Evolutionary conservation across 139 green algal species (phyloP).

Genomic region (Tetraselmis striata): DNA sequence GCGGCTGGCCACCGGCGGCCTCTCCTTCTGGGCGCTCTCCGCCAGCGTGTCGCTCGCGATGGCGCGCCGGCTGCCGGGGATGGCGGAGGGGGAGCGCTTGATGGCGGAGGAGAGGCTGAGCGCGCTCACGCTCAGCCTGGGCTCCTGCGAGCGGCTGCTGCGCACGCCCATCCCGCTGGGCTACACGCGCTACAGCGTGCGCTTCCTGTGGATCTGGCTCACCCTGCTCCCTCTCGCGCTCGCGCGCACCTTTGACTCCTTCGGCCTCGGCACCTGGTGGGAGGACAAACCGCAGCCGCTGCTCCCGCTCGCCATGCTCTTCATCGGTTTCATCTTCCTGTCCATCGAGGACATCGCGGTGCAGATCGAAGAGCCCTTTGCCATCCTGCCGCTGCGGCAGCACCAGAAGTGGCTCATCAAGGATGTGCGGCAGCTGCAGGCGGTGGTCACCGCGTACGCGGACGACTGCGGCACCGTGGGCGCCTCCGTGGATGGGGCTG

Average conservation of each 20-base stretch:
- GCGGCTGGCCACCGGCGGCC: no score
- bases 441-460: no score
- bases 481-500: no score
- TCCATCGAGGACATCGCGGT: not conserved
- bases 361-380: not conserved
- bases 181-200: slow-evolving; percentile 26
- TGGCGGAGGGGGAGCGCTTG: not conserved
- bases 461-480: no score
- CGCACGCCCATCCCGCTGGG: slow-evolving; percentile 28
- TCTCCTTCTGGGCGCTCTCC: not conserved
- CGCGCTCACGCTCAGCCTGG: not conserved
- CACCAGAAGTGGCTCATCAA: not conserved
- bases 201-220: slow-evolving; percentile 24
- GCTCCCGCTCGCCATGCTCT: not conserved
- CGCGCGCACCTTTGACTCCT: not conserved
- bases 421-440: no score
- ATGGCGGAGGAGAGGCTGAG: not conserved
- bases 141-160: slow-evolving; percentile 9
- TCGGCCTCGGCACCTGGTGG: not conserved
- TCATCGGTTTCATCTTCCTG: not conserved
- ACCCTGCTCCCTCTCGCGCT: slow-evolving; percentile 25
- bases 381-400: not conserved
- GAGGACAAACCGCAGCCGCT: not conserved
- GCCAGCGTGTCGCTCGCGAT: not conserved
- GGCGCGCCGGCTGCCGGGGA: not conserved